A percentile compares a stretch with the other conserved stretches of the same genome.
phyloP scores from a whole-genome alignment of 192 early-diverging fungal species.

The Jimgerdemannia flammicorona region DNA sequence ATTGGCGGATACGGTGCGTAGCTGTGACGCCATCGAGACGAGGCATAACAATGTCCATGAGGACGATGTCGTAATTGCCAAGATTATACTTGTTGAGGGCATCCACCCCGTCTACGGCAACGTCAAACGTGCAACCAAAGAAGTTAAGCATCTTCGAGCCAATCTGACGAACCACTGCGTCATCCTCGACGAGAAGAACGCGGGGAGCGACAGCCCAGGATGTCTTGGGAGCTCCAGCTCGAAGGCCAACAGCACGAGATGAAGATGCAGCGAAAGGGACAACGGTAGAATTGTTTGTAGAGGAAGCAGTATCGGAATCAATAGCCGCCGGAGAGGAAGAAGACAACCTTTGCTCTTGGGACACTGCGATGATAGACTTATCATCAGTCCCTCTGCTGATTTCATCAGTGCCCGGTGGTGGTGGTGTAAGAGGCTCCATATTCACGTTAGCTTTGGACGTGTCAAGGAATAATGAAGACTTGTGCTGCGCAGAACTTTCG shows the following conservation, averaged over 20 bases:
- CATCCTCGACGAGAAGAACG: slow-evolving; percentile 70
- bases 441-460: background rate
- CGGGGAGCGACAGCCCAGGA: slow-evolving; percentile 49
- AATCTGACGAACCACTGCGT: slow-evolving; percentile 52
- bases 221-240: slow-evolving; percentile 8
- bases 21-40: slow-evolving; percentile 67
- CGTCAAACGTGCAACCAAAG: slow-evolving; percentile 67
- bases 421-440: background rate
- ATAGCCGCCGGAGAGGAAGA: background rate
- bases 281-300: background rate
- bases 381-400: background rate
- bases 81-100: slow-evolving; percentile 59
- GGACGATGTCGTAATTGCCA: slow-evolving; percentile 69
- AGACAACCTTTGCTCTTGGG: too few relatives aligned
- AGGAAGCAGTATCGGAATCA: background rate
- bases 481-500: background rate
- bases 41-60: slow-evolving; percentile 70
- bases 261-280: background rate
- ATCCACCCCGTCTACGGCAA: slow-evolving; percentile 64
- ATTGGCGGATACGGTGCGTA: slow-evolving; percentile 66
- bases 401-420: background rate
- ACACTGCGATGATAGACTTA: background rate
- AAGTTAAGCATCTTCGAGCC: slow-evolving; percentile 53
- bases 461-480: background rate
- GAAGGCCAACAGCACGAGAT: background rate